Base-by-base conservation (phyloP, 1,284 basidiomycete genomes). In the Phylloporus sp. region DNA sequence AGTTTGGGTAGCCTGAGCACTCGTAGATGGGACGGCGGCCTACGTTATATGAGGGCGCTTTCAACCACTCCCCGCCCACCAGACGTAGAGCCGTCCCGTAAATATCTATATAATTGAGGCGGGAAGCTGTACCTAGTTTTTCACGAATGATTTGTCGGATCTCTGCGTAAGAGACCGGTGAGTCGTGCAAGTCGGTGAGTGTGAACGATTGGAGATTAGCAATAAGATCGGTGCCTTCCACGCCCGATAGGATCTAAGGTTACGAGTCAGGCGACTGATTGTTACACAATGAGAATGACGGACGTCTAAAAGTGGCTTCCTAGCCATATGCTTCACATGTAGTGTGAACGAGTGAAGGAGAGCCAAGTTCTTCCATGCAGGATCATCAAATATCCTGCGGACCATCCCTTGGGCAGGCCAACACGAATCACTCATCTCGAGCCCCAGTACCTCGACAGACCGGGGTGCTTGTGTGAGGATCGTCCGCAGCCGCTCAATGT, bases 1-100 rank as follows among this genome's bases (percentile, higher is more conserved):
- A 24, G 72, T 85, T 50, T 72, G 70, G 72, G 20, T 75, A 10
- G 63, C 56, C 20, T 76, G 32, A 68, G 32, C 3, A 44, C 2
- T 53, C 13, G 18, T 10, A n/a, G 13, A 8, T 47, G 13, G 34
- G 15, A 51, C 26, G 51, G 34, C 15, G 39, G 8, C 18, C 34
- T 53, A 50, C 10, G 15, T 17, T 6, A 11, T 24, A 44, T 54
- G 47, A 51, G 39, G 51, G 24, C 26, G 40, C 54, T n/a, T 42
- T 18, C 12, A 7, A 42, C 40, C 54, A 31, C 40, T 42, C 26
- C 53, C n/a, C 47, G 28, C 64, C 58, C 20, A 56, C 60, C n/a
- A 67, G 37, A 61, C 37, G 44, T 3, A 69, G 22, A 22, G 8
- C 44, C 2, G 2, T 31, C 8, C 58, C 53, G 3, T 22, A 47